Percentiles rank a stretch among this genome's conserved stretches.
Conservation (phyloP, 208 protist genomes). For the Sergeia podlipaevii region DNA sequence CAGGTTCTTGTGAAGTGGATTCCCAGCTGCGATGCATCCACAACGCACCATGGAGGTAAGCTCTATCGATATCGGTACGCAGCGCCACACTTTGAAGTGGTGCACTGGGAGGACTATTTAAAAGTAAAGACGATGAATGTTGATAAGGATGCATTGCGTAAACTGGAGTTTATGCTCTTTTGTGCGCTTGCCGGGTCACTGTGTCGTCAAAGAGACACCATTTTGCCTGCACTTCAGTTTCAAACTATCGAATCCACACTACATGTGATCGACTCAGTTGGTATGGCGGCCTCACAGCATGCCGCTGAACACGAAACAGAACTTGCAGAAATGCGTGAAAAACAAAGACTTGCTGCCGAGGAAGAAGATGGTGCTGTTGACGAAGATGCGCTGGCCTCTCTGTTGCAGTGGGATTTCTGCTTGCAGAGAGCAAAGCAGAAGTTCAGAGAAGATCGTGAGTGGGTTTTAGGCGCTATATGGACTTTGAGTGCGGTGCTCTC, state of each 20-base stretch:
- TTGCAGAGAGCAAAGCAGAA: constrained; percentile 17
- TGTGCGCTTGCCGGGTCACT: constrained; percentile 59
- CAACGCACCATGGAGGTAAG: constrained; percentile 9
- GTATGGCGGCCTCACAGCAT: constrained; percentile 21
- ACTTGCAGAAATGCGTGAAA: constrained; percentile 6
- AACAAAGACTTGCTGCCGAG: background rate
- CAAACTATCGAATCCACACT: constrained; percentile 67
- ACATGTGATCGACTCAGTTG: constrained; percentile 58
- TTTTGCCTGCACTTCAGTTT: constrained; percentile 70
- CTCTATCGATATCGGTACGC: constrained; percentile 71
- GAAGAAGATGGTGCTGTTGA: constrained; percentile 20
- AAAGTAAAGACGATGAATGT: constrained; percentile 34
- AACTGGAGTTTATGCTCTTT: constrained; percentile 67
- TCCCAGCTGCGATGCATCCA: constrained; percentile 36
- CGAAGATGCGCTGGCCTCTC: constrained; percentile 20
- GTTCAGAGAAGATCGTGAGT: constrained; percentile 44
- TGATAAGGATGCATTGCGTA: constrained; percentile 33
- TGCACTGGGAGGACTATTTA: constrained; percentile 50
- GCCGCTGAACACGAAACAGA: constrained; percentile 12
- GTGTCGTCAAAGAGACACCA: constrained; percentile 66
- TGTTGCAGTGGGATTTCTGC: constrained; percentile 25
- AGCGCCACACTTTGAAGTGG: constrained; percentile 56
- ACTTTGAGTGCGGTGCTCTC: constrained; percentile 70
- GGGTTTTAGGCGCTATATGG: constrained; percentile 59
- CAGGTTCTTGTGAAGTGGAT: constrained; percentile 75